These are phyloP conservation scores for Hypoxylon lienhwacheense DNA, from an alignment of 495 filamentous ascomycete genomes.

Conservation along the genomic window DNA sequence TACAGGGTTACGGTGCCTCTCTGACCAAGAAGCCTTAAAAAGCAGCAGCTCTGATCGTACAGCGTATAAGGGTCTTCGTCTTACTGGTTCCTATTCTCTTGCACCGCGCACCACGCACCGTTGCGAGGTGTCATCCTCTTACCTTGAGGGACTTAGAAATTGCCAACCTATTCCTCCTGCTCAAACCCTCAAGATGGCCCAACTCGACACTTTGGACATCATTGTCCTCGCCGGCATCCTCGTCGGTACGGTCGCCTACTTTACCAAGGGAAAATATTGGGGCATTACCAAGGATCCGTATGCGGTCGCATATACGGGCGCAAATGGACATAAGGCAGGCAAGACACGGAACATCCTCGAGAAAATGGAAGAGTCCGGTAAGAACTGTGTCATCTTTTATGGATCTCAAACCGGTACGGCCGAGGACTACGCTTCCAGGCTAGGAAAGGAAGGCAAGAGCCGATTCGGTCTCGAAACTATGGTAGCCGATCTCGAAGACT, in stretches of 20 bases:
- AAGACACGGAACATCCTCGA: conserved; percentile 90
- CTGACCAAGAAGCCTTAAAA: not conserved
- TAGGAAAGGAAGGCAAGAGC: conserved; percentile 96
- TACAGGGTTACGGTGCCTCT: conserved; percentile 27
- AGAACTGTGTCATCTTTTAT: conserved; percentile 98
- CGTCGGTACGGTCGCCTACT: conserved; percentile 87
- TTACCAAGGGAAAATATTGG: conserved; percentile 96
- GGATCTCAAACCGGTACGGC: conserved; percentile 98
- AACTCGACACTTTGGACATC: conserved; percentile 94
- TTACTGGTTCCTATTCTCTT: conserved; percentile 4
- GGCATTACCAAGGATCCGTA: conserved; percentile 85
- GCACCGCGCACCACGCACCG: not conserved
- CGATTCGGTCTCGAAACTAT: conserved; percentile 97
- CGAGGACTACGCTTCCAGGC: conserved; percentile 95
- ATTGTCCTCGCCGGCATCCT: conserved; percentile 84
- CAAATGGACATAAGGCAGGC: conserved; percentile 77
- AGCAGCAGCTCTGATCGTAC: conserved; percentile 7
- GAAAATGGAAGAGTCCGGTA: conserved; percentile 92
- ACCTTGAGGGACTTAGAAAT: conserved; percentile 1
- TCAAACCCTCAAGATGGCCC: conserved; percentile 66
- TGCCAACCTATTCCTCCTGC: conserved; percentile 6
- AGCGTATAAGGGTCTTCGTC: conserved; percentile 3
- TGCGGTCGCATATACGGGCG: conserved; percentile 64
- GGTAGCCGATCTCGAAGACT: conserved; percentile 97
- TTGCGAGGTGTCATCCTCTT: conserved; percentile 6